phyloP scores from a whole-genome alignment of 768 basidiomycete genomes.

The Dacryopinax primogenitus region DNA sequence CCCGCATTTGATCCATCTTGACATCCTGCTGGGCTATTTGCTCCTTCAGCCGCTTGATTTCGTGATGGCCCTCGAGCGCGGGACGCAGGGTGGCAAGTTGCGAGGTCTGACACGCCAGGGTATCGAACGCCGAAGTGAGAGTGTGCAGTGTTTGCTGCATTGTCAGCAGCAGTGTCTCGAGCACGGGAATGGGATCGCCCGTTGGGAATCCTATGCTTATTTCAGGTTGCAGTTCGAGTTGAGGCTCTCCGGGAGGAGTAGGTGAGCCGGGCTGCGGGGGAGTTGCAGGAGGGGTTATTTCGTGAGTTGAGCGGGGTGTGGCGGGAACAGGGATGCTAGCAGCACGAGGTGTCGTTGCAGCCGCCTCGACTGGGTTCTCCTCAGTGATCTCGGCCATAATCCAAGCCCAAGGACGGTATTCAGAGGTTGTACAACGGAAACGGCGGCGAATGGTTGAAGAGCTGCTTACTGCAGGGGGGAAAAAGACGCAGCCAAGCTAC shows the following conservation, averaged over 20 bases:
- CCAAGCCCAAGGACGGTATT: no score
- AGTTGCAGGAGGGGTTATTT: not conserved
- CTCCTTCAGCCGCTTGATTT: conserved; percentile 36
- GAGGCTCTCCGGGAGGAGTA: not conserved
- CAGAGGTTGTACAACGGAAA: no score
- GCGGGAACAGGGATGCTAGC: not conserved
- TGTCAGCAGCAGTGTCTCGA: conserved; percentile 35
- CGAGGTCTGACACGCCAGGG: conserved; percentile 36
- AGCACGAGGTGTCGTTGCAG: not conserved
- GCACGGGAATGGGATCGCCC: conserved; percentile 23
- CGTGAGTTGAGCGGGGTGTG: not conserved
- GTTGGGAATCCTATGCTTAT: no score
- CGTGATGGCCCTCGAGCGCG: conserved; percentile 34
- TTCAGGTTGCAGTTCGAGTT: not conserved
- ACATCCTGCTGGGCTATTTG: conserved; percentile 29
- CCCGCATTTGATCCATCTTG: conserved; percentile 32
- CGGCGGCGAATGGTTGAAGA: no score
- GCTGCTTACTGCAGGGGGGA: no score
- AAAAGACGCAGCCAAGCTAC: not conserved
- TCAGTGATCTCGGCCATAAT: no score
- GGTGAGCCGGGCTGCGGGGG: not conserved
- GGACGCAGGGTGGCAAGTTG: conserved; percentile 35
- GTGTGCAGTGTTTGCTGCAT: conserved; percentile 35
- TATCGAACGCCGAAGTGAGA: conserved; percentile 35
- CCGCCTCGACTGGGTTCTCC: no score